Base-by-base conservation (phyloP, 176 grass and related monocot species). In the Aechmea fasciata region DNA sequence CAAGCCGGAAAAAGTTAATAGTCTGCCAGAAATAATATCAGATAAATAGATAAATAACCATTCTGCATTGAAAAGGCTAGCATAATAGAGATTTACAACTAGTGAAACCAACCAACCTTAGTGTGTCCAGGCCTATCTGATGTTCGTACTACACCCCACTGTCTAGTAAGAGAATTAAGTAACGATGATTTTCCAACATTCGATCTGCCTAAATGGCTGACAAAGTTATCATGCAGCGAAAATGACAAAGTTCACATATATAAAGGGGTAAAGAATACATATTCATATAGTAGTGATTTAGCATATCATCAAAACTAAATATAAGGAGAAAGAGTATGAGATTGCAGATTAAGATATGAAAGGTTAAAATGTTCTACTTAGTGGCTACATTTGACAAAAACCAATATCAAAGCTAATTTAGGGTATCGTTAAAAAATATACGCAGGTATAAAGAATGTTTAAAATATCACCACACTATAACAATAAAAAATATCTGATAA, bases 41-140 rank as follows among this genome's bases (percentile, higher is more conserved):
- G 1, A 54, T 29, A 53, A 61, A 69, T 63, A 77, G 75, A 9
- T 49, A 12, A 25, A 49, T 13, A 49, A 33, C 2, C 52, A n/a
- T 61, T 50, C 7, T 61, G 1, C n/a, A 10, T 18, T 61, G 17
- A 61, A 61, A 61, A 18, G n/a, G 15, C n/a, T 10, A 20, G 13
- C n/a, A 61, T 19, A 61, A 61, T 22, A 18, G 15, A 9, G 10
- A 61, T 61, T 61, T 61, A 61, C 20, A 17, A 61, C 55, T 61
- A 10, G 55, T 19, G 7, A 33, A 70, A 71, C 72, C 1, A 63
- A n/a, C 73, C 47, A 68, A 92, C 93, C 84, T 96, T 88, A 87
- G 93, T 96, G 82, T 85, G 93, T 75, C 93, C 93, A 52, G 93
- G 93, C 48, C 92, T 96, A 85, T 96, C 93, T 52, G 93, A 96